phyloP scores from a whole-genome alignment of 257 asterid species.

The Paulownia fortunei region DNA sequence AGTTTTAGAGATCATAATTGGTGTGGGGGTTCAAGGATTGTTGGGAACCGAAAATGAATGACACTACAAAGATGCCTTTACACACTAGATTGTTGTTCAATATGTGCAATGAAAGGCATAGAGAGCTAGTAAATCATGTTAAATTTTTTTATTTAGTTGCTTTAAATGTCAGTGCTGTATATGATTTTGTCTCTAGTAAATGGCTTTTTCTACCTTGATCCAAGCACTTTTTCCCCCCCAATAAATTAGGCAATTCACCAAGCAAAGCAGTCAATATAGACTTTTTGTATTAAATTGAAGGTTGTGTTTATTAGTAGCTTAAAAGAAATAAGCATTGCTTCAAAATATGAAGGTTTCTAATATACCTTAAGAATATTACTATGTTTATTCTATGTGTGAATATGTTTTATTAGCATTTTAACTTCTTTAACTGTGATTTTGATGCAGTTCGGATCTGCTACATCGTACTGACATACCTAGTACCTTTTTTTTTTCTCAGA shows the following conservation, averaged over 20 bases:
- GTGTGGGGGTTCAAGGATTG: not conserved
- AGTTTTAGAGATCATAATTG: not conserved
- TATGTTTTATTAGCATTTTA: constrained; percentile 17
- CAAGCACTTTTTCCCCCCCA: not conserved
- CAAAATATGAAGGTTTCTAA: not conserved
- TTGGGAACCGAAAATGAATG: not conserved
- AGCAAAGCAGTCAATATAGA: not conserved
- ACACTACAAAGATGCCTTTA: not conserved
- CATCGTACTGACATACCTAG: not conserved
- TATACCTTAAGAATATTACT: not conserved
- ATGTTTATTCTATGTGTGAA: constrained; percentile 5
- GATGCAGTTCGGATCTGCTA: constrained; percentile 4
- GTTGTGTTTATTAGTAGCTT: not conserved
- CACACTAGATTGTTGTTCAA: not conserved
- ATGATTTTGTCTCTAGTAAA: not conserved
- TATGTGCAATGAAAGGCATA: constrained; percentile 4
- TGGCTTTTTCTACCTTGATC: not conserved
- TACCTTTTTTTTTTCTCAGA: constrained; percentile 47
- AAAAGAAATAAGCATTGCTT: not conserved
- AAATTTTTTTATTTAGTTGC: not conserved
- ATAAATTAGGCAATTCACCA: not conserved
- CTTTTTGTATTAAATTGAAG: not conserved
- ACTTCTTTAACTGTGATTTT: constrained; percentile 8
- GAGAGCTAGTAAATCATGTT: not conserved
- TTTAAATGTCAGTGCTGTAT: constrained; percentile 3